These are phyloP conservation scores for Lichtheimia hyalospora DNA, from an alignment of 371 early-diverging fungal species.

Conservation along the genomic window DNA sequence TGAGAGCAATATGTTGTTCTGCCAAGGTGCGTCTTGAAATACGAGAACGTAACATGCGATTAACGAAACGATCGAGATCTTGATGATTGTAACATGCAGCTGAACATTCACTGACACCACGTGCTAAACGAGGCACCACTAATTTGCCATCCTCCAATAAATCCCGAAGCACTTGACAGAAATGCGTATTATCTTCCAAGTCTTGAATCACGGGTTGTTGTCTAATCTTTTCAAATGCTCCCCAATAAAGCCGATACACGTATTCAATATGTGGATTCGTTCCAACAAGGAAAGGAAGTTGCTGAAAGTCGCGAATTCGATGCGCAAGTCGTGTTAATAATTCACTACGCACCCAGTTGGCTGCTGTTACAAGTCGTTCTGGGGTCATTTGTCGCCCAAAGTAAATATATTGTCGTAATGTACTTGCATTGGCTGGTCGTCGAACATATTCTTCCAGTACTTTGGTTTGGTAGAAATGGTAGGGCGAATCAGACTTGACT, in stretches of 20 bases:
- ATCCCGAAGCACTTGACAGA: constrained; percentile 69
- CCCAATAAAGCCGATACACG: constrained; percentile 89
- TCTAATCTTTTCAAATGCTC: constrained; percentile 81
- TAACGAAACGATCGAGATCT: constrained; percentile 79
- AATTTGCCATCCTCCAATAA: constrained; percentile 77
- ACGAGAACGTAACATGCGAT: constrained; percentile 85
- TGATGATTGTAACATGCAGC: constrained; percentile 33
- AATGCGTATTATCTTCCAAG: constrained; percentile 72
- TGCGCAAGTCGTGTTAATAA: constrained; percentile 91
- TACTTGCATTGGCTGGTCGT: constrained; percentile 79
- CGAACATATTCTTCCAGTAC: constrained; percentile 83
- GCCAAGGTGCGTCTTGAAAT: constrained; percentile 91
- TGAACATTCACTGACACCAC: constrained; percentile 83
- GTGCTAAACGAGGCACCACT: constrained; percentile 84
- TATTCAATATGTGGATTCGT: constrained; percentile 88
- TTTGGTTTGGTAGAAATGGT: constrained; percentile 89
- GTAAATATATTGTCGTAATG: constrained; percentile 89
- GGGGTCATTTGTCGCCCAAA: constrained; percentile 89
- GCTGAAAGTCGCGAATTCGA: constrained; percentile 86
- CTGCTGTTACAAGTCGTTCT: constrained; percentile 80
- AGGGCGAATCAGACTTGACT: constrained; percentile 49
- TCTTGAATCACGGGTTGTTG: constrained; percentile 66
- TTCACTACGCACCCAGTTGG: constrained; percentile 89
- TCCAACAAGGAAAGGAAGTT: constrained; percentile 90
- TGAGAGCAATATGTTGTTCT: constrained; percentile 90